Percentiles rank a stretch among this genome's conserved stretches.
phyloP scores from a whole-genome alignment of 2,329 filamentous ascomycete species.

The Nothomitra cinnamomea region DNA sequence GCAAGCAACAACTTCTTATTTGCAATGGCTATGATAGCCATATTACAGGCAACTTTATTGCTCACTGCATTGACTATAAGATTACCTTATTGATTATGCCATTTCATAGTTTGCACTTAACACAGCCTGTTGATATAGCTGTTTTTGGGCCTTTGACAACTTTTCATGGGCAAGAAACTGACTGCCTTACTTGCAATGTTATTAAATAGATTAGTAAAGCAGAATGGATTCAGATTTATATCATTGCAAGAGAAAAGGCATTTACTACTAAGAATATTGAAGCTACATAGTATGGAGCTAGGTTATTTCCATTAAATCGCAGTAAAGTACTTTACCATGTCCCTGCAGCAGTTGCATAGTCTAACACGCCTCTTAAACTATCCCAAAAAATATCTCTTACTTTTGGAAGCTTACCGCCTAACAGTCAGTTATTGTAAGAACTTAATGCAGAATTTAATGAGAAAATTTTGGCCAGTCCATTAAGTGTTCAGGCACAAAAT shows the following conservation, averaged over 20 bases:
- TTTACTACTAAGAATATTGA: too few relatives aligned
- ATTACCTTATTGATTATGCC: too few relatives aligned
- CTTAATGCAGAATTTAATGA: background rate
- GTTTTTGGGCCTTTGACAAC: too few relatives aligned
- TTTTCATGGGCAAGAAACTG: background rate
- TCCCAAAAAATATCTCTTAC: too few relatives aligned
- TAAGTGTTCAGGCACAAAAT: background rate
- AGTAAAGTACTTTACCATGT: background rate
- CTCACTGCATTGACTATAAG: background rate
- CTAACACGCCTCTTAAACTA: background rate
- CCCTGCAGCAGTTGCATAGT: background rate
- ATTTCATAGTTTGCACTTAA: background rate
- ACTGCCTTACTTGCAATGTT: background rate
- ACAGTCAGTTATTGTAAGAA: background rate
- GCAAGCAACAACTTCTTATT: background rate
- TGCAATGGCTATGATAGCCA: constrained; percentile 1
- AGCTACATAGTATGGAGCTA: background rate
- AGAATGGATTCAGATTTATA: background rate
- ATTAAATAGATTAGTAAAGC: background rate
- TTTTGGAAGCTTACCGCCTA: background rate
- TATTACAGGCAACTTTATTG: background rate
- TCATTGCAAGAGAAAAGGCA: background rate
- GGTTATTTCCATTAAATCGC: background rate
- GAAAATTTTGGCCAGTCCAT: background rate
- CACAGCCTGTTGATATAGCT: too few relatives aligned